Evolutionary conservation across 2,329 filamentous ascomycete species (phyloP).

Genomic region (Alternaria conjuncta): DNA sequence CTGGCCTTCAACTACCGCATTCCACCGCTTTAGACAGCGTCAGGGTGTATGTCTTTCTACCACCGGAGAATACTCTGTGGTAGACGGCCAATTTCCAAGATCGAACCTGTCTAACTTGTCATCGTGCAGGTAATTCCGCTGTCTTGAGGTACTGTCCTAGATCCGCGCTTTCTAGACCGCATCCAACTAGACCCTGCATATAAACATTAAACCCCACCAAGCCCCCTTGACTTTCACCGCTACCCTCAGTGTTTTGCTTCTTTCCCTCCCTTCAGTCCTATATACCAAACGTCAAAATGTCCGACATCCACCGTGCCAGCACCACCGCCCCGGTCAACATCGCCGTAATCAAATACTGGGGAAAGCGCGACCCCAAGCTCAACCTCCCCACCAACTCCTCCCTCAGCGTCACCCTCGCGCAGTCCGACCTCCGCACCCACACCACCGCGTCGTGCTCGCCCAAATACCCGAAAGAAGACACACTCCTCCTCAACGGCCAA

Average conservation of each 20-base stretch:
- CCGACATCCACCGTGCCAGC: conserved; percentile 81
- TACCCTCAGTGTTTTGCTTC: not conserved
- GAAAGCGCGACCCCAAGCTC: conserved; percentile 90
- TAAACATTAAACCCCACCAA: conserved; percentile 31
- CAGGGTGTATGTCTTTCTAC: not conserved
- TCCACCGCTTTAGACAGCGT: conserved; percentile 20
- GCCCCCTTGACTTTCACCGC: conserved; percentile 13
- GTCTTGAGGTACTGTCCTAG: not conserved
- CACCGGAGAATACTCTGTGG: not conserved
- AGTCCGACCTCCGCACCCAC: conserved; percentile 90
- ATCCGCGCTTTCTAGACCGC: conserved; percentile 9
- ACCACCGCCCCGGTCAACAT: conserved; percentile 98
- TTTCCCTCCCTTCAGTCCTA: not conserved
- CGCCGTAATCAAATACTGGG: conserved; percentile 99
- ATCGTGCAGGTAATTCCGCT: not conserved
- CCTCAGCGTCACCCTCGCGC: conserved; percentile 93
- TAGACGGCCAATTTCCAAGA: not conserved
- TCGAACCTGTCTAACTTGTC: not conserved
- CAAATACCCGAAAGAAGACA: conserved; percentile 67
- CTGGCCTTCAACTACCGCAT: not conserved
- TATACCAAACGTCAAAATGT: conserved; percentile 40
- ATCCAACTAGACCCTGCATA: conserved; percentile 38
- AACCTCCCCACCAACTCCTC: conserved; percentile 99
- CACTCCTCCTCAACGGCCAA: conserved; percentile 86
- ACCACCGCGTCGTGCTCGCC: conserved; percentile 92